Percentiles rank a stretch among this genome's conserved stretches.
Evolutionary conservation across 257 asterid genomes (phyloP).

Genomic region (Vinca minor): DNA sequence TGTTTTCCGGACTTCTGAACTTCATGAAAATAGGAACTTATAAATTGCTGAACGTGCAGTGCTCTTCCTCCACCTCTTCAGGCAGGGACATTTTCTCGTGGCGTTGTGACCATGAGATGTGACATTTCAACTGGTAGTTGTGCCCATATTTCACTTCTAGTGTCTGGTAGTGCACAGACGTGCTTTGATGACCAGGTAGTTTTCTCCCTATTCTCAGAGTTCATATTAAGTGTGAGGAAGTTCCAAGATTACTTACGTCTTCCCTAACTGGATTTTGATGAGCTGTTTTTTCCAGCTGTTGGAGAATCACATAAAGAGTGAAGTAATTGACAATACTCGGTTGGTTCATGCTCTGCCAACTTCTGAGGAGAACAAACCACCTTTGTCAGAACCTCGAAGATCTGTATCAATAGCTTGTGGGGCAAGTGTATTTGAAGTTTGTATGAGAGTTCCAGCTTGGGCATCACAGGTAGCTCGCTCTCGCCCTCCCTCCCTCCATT

Average conservation of each 20-base stretch:
- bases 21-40: background rate
- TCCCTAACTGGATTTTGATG: background rate
- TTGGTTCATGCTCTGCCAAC: constrained; percentile 50
- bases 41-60: constrained; percentile 30
- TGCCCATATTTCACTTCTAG: constrained; percentile 85
- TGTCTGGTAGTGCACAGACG: constrained; percentile 94
- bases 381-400: constrained; percentile 71
- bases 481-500: background rate
- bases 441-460: constrained; percentile 87
- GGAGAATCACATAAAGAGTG: constrained; percentile 96
- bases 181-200: constrained; percentile 94
- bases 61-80: constrained; percentile 99
- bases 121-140: constrained; percentile 90
- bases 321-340: constrained; percentile 64
- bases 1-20: background rate
- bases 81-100: constrained; percentile 92
- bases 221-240: background rate
- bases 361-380: constrained; percentile 45
- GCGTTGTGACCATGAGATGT: constrained; percentile 95
- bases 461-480: constrained; percentile 69
- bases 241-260: background rate
- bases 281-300: constrained; percentile 33
- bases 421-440: constrained; percentile 79
- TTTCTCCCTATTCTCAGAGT: background rate
- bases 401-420: constrained; percentile 93